Evolutionary conservation across 129 eudicot genomes (phyloP), one percentile per base, ranked within the genome.

Genomic region (Lonicera japonica): DNA sequence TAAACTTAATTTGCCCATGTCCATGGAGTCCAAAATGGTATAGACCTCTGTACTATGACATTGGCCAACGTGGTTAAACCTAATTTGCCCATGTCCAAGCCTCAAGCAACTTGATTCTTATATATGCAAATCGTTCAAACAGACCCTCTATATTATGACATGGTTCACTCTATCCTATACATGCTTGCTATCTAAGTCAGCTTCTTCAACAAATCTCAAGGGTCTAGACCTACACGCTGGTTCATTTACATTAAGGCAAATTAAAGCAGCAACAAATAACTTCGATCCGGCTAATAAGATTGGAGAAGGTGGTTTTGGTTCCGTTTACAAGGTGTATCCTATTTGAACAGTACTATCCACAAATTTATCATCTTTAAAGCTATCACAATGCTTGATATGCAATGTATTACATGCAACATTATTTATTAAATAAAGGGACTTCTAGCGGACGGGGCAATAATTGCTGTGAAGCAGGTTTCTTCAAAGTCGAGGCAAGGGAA

Each of bases 241-340:
- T 12, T 73, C 79, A 22, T 81, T 72, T 51, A 58, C 86, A 10
- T 71, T 77, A 43, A 70, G 74, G 65, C 83, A 81, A 73, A 70
- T 81, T 17, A 81, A 64, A 64, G 79, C 77, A 40, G 81, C 88
- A 15, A 82, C 88, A 14, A 69, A 78, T 46, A 69, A 82, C 36
- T 82, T 82, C n/a, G 77, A 73, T 63, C 54, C 58, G 36, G 54
- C 78, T 58, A 82, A 82, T 38, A 82, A 82, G 61, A 73, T 82
- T 39, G 88, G 88, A 47, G 88, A 82, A 82, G 88, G 88, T 64
- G 88, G 88, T 61, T 82, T 82, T 74, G 88, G 88, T 56, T 67
- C 80, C n/a, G 88, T 82, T 2, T 82, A 61, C 78, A 82, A 82
- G 83, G 87, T 82, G n/a, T n/a, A 66, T 10, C 54, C 58, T 25